phyloP scores from a whole-genome alignment of 2,329 filamentous ascomycete genomes.

The Tetracladium maxilliforme region DNA sequence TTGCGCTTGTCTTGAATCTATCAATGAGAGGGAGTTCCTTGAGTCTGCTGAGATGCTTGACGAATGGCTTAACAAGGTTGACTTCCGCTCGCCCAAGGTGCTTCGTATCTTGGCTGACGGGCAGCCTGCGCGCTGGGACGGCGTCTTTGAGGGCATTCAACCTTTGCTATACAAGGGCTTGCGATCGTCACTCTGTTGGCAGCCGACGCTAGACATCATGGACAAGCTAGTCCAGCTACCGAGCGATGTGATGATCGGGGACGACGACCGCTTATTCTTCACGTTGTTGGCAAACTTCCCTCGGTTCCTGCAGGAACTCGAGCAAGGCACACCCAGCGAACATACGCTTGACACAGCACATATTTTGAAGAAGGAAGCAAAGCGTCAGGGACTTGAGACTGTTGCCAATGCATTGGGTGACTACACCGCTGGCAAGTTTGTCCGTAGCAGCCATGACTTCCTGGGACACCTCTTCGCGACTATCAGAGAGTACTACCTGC shows the following conservation, averaged over 20 bases:
- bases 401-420: constrained; percentile 56
- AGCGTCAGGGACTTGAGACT: constrained; percentile 51
- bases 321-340: constrained; percentile 41
- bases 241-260: constrained; percentile 66
- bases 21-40: constrained; percentile 88
- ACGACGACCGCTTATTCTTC: constrained; percentile 70
- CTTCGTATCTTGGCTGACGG: constrained; percentile 61
- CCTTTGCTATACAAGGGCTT: constrained; percentile 81
- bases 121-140: constrained; percentile 78
- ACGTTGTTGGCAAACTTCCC: constrained; percentile 86
- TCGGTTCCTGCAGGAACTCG: constrained; percentile 66
- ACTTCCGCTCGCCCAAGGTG: constrained; percentile 57
- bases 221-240: constrained; percentile 68
- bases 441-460: constrained; percentile 56
- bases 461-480: constrained; percentile 59
- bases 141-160: constrained; percentile 74
- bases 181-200: constrained; percentile 70
- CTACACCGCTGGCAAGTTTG: constrained; percentile 52
- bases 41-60: constrained; percentile 88
- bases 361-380: constrained; percentile 56
- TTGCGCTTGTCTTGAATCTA: constrained; percentile 89
- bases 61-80: constrained; percentile 68
- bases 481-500: constrained; percentile 66
- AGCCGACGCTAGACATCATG: constrained; percentile 62
- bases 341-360: constrained; percentile 48